phyloP scores from a whole-genome alignment of 2,329 filamentous ascomycete species.

The Microcera coccophila region DNA sequence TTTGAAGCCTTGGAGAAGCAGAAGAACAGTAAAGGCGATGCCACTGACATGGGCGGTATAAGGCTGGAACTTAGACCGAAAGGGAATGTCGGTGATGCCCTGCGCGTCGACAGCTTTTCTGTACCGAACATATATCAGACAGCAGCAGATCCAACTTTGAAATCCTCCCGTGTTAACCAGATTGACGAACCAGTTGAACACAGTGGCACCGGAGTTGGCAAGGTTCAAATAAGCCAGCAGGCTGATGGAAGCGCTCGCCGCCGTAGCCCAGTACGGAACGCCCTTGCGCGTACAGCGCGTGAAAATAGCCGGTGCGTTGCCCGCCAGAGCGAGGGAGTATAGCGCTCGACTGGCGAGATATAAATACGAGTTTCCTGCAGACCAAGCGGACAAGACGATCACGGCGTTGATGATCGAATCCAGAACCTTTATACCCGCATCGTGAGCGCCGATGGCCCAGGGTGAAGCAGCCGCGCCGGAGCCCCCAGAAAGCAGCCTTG shows the following conservation, averaged over 20 bases:
- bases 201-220: constrained; percentile 3
- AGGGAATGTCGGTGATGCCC: constrained; percentile 7
- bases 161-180: constrained; percentile 12
- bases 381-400: constrained; percentile 53
- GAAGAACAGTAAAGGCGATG: constrained; percentile 5
- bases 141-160: constrained; percentile 12
- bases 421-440: constrained; percentile 42
- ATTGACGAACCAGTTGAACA: constrained; percentile 16
- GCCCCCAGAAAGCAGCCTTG: constrained; percentile 2
- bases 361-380: constrained; percentile 52
- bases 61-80: constrained; percentile 10
- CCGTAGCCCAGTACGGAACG: constrained; percentile 22
- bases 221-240: constrained; percentile 13
- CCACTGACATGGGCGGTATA: constrained; percentile 6
- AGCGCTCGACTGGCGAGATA: constrained; percentile 45
- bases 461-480: constrained; percentile 42
- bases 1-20: constrained; percentile 10
- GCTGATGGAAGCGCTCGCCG: constrained; percentile 7
- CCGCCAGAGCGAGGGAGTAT: constrained; percentile 41
- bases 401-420: constrained; percentile 51
- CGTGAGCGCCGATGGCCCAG: constrained; percentile 51
- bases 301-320: constrained; percentile 39
- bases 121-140: constrained; percentile 11
- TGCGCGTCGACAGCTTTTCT: constrained; percentile 9
- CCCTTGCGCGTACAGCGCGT: constrained; percentile 20